Conservation (phyloP, 163 green algal species). For the Prototheca cutis region DNA sequence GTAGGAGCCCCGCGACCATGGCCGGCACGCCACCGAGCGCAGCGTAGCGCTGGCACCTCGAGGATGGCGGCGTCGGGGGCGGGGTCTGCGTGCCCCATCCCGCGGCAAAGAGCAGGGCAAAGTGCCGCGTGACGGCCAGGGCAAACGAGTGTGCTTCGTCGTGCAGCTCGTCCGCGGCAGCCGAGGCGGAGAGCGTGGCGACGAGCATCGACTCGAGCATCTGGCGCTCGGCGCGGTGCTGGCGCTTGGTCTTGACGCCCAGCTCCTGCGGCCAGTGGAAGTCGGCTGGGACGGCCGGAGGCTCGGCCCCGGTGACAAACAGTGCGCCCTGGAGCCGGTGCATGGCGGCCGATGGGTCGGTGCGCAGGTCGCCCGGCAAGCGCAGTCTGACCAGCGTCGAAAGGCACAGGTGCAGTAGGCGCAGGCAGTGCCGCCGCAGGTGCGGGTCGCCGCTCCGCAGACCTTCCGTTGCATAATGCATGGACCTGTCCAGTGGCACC, state of each 20-base stretch:
- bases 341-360: neutral
- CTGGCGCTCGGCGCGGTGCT: slow-evolving; percentile 74
- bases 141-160: slow-evolving; percentile 51
- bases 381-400: slow-evolving; percentile 67
- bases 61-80: slow-evolving; percentile 15
- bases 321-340: slow-evolving; percentile 3
- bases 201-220: slow-evolving; percentile 57
- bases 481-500: slow-evolving; percentile 84
- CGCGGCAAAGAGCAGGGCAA: slow-evolving; percentile 75
- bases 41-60: slow-evolving; percentile 12
- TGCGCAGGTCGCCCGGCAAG: slow-evolving; percentile 19
- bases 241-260: slow-evolving; percentile 85
- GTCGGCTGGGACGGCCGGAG: slow-evolving; percentile 2
- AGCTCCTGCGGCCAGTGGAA: slow-evolving; percentile 33
- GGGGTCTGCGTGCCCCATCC: slow-evolving; percentile 16
- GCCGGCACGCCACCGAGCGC: slow-evolving; percentile 19
- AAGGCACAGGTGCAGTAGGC: slow-evolving; percentile 76
- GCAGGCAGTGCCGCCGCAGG: slow-evolving; percentile 43
- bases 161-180: slow-evolving; percentile 44
- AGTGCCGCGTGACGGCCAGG: slow-evolving; percentile 69
- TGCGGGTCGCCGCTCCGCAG: slow-evolving; percentile 18
- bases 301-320: slow-evolving; percentile 3
- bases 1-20: slow-evolving; percentile 37
- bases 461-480: slow-evolving; percentile 35
- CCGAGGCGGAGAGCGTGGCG: slow-evolving; percentile 46